phyloP scores from a whole-genome alignment of 352 stramenopile genomes.

The Aphanomyces astaci region DNA sequence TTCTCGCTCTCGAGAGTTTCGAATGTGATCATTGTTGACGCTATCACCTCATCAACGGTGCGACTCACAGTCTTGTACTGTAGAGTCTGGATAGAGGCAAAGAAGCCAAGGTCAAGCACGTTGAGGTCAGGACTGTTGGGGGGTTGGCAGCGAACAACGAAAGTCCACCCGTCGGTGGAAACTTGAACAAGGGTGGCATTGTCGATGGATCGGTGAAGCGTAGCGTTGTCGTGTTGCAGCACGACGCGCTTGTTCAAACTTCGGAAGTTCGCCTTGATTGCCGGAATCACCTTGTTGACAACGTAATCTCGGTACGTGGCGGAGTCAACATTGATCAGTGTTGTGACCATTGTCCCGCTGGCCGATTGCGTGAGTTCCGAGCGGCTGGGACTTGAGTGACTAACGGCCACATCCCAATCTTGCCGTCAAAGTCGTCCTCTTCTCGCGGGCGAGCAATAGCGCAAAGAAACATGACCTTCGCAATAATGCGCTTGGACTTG shows the following conservation, averaged over 20 bases:
- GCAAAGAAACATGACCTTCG: constrained; percentile 29
- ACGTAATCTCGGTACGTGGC: constrained; percentile 23
- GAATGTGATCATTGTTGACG: neutral
- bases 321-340: neutral
- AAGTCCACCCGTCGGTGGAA: constrained; percentile 25
- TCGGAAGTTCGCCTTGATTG: constrained; percentile 96
- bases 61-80: constrained; percentile 16
- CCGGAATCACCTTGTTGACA: constrained; percentile 50
- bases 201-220: too few species aligned
- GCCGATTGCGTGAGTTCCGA: neutral
- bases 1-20: neutral
- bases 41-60: neutral
- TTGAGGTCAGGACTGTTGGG: constrained; percentile 30
- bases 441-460: constrained; percentile 21
- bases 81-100: constrained; percentile 26
- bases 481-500: constrained; percentile 27
- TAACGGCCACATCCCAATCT: constrained; percentile 2
- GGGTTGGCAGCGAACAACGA: constrained; percentile 23
- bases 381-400: neutral
- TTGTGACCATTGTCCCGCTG: neutral
- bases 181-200: too few species aligned
- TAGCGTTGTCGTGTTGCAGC: constrained; percentile 97
- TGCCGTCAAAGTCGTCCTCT: neutral
- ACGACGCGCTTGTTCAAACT: constrained; percentile 97
- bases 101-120: constrained; percentile 28